Evolutionary conservation across 768 basidiomycete genomes (phyloP), one percentile per base, ranked within the genome.

Genomic region (Austroboletus eburneus): DNA sequence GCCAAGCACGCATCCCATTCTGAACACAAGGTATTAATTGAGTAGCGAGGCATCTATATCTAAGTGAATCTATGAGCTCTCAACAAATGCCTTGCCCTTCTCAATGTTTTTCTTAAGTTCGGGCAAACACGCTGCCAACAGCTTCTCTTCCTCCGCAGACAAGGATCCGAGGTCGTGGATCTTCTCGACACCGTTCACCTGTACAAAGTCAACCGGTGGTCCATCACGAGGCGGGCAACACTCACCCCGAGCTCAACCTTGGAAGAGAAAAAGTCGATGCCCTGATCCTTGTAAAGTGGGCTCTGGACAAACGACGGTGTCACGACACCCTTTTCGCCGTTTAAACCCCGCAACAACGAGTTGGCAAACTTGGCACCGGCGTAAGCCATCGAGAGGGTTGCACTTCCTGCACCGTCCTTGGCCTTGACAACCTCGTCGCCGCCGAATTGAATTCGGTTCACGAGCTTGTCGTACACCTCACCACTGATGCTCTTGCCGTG

Each of bases 391-490:
- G 82, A 84, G 48, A 87, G 78, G 22, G 85, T 87, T 29, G 85
- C 85, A 34, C 77, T 79, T 43, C 85, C 85, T 33, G 84, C 81
- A 55, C 85, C 85, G 55, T 94, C 93, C 78, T 98, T 98, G 42
- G 94, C 94, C 77, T 96, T 85, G 64, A 98, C 95, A 53, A 97
- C 94, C 72, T 97, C 94, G 61, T 99, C 95, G 70, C 95, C 95
- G 65, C 95, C 95, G 57, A 81, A 98, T 67, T 99, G 95, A 64
- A 98, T 97, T 47, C 95, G 81, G 74, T 95, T 72, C 45, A 99
- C 85, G 52, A 97, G 77, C 63, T 82, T 80, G 23, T 80, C 75
- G 62, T 85, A 87, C 29, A 66, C 74, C 66, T 91, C 88, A 50
- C 89, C 87, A 39, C 75, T 70, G 63, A 97, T 71, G n/a, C 59